A percentile compares a stretch with the other conserved stretches of the same genome.
Evolutionary conservation across 1,284 basidiomycete genomes (phyloP).

Genomic region (Trichosporon coremiiforme): DNA sequence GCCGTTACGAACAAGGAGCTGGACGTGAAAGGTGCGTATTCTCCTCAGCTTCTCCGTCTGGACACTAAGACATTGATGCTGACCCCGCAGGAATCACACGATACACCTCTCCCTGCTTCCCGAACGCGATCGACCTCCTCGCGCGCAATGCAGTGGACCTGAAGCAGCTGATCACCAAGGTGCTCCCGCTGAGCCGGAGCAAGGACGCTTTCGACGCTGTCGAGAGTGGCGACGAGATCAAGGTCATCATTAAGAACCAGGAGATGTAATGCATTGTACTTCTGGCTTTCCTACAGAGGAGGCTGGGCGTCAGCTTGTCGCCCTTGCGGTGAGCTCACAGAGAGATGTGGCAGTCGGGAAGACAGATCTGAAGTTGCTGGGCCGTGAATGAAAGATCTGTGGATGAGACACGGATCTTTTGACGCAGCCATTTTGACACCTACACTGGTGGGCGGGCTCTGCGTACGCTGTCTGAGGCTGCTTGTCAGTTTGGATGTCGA

Average conservation of each 20-base stretch:
- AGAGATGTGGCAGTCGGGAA: too few relatives aligned
- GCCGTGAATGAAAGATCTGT: too few relatives aligned
- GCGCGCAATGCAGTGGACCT: constrained; percentile 61
- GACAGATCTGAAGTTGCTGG: too few relatives aligned
- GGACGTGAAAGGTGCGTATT: constrained; percentile 65
- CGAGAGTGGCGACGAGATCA: constrained; percentile 53
- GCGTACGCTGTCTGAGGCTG: too few relatives aligned
- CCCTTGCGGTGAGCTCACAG: too few relatives aligned
- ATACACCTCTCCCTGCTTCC: constrained; percentile 55
- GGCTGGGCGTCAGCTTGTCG: not conserved
- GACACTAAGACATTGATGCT: not conserved
- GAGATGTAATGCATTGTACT: constrained; percentile 28
- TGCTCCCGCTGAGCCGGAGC: constrained; percentile 60
- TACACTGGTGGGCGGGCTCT: too few relatives aligned
- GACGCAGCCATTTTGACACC: too few relatives aligned
- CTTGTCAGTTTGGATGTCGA: too few relatives aligned
- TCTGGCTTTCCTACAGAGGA: not conserved
- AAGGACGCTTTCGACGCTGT: constrained; percentile 62
- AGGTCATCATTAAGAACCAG: constrained; percentile 54
- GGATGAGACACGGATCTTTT: too few relatives aligned
- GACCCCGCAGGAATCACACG: constrained; percentile 45
- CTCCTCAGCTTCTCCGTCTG: not conserved
- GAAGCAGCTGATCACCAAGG: constrained; percentile 61
- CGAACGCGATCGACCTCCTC: constrained; percentile 62
- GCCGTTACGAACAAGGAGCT: constrained; percentile 68